These are phyloP conservation scores for Trichoderma atroviride DNA, from an alignment of 2,329 filamentous ascomycete species.

Conservation along the genomic window DNA sequence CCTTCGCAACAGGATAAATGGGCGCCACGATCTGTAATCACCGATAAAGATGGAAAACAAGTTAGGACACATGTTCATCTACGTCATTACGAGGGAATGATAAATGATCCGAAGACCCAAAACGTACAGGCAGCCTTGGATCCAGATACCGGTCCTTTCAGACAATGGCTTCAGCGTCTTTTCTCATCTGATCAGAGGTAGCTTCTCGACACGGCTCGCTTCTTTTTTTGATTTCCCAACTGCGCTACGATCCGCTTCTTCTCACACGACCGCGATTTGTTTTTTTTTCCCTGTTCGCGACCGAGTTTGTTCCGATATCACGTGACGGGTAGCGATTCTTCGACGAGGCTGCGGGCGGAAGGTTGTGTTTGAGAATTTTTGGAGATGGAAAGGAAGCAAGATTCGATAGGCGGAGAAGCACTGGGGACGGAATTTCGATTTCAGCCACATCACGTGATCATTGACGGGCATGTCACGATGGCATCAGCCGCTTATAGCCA, in stretches of 20 bases:
- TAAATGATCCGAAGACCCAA: constrained; percentile 31
- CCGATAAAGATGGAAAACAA: neutral
- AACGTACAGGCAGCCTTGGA: constrained; percentile 40
- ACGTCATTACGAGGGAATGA: constrained; percentile 33
- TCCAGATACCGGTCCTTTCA: constrained; percentile 36
- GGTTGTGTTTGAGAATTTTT: constrained; percentile 9
- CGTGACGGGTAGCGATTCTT: constrained; percentile 34
- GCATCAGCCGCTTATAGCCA: neutral
- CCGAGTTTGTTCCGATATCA: constrained; percentile 37
- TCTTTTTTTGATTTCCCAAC: constrained; percentile 27
- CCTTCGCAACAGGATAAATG: constrained; percentile 54
- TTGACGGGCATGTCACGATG: constrained; percentile 23
- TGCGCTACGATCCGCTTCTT: constrained; percentile 29
- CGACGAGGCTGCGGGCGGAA: constrained; percentile 31
- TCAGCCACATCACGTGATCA: constrained; percentile 37
- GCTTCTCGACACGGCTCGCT: constrained; percentile 30
- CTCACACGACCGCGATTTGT: constrained; percentile 22
- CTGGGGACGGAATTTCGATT: constrained; percentile 31
- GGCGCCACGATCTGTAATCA: constrained; percentile 54
- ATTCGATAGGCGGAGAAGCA: constrained; percentile 18
- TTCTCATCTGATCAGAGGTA: constrained; percentile 36
- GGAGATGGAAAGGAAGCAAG: constrained; percentile 28
- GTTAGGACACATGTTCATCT: constrained; percentile 24
- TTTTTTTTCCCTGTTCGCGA: constrained; percentile 34
- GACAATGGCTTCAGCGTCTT: constrained; percentile 33